phyloP scores from a whole-genome alignment of 768 basidiomycete species.

The Lactarius hatsudake region DNA sequence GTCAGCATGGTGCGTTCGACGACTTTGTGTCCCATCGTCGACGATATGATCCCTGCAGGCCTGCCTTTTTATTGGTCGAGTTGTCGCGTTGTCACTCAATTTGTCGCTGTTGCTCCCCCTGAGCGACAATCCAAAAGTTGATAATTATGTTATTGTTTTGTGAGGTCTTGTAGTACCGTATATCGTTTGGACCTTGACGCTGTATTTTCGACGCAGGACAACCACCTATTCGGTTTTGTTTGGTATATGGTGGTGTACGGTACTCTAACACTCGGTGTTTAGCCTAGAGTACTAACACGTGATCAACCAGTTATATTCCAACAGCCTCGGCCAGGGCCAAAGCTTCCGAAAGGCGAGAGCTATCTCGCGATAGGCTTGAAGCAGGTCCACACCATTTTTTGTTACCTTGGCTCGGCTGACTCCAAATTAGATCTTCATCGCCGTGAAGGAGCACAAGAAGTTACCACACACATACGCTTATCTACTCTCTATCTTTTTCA shows the following conservation, averaged over 20 bases:
- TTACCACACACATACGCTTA: constrained; percentile 83
- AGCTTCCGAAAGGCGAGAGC: constrained; percentile 69
- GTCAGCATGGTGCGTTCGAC: constrained; percentile 62
- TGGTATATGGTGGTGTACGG: constrained; percentile 87
- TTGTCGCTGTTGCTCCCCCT: constrained; percentile 68
- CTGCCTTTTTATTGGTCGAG: constrained; percentile 76
- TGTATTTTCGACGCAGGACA: constrained; percentile 41
- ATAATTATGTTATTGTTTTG: constrained; percentile 75
- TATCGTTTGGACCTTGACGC: not conserved
- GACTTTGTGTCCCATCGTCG: not conserved
- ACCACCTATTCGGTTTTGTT: constrained; percentile 74
- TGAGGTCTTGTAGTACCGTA: constrained; percentile 34
- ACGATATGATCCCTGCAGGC: constrained; percentile 40
- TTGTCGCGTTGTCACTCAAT: constrained; percentile 61
- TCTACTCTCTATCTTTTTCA: constrained; percentile 71
- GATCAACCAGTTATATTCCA: constrained; percentile 67
- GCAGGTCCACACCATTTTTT: constrained; percentile 45
- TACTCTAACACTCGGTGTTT: not conserved
- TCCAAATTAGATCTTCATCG: constrained; percentile 63
- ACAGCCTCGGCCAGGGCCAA: constrained; percentile 77
- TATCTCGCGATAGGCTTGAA: constrained; percentile 87
- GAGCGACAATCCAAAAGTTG: constrained; percentile 53
- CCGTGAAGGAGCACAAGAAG: constrained; percentile 69
- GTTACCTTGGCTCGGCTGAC: not conserved
- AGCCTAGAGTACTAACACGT: not conserved